phyloP scores from a whole-genome alignment of 2,329 filamentous ascomycete genomes.

The Penicillium sp. region DNA sequence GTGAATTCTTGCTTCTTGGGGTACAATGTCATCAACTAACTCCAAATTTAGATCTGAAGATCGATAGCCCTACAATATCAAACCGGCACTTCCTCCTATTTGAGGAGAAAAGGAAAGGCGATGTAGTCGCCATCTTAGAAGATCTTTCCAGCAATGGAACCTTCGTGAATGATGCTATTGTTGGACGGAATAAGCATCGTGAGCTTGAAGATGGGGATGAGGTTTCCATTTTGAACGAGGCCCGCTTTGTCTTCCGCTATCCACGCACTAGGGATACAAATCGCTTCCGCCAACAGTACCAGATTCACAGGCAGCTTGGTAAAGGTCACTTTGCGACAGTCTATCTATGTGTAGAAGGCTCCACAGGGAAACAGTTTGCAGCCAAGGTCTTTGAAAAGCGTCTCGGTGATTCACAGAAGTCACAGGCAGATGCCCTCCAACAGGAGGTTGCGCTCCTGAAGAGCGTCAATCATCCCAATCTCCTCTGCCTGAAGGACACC shows the following conservation, averaged over 20 bases:
- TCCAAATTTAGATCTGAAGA: conserved; percentile 61
- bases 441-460: conserved; percentile 96
- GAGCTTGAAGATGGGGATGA: conserved; percentile 89
- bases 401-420: conserved; percentile 75
- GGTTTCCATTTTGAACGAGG: conserved; percentile 80
- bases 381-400: conserved; percentile 94
- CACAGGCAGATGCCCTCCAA: conserved; percentile 81
- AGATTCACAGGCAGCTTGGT: conserved; percentile 78
- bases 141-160: conserved; percentile 96
- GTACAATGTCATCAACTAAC: conserved; percentile 13
- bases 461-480: conserved; percentile 92
- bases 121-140: conserved; percentile 72
- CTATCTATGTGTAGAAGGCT: conserved; percentile 84
- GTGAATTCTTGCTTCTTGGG: conserved; percentile 35
- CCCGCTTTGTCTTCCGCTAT: conserved; percentile 89
- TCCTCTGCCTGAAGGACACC: conserved; percentile 90
- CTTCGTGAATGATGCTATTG: conserved; percentile 86
- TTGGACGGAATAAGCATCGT: conserved; percentile 88
- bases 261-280: conserved; percentile 72
- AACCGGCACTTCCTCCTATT: conserved; percentile 66
- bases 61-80: conserved; percentile 78
- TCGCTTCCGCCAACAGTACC: conserved; percentile 83
- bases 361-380: conserved; percentile 77
- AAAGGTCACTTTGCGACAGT: conserved; percentile 96
- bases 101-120: conserved; percentile 58